phyloP scores from a whole-genome alignment of 495 filamentous ascomycete species.

The Penicillium waksmanii region DNA sequence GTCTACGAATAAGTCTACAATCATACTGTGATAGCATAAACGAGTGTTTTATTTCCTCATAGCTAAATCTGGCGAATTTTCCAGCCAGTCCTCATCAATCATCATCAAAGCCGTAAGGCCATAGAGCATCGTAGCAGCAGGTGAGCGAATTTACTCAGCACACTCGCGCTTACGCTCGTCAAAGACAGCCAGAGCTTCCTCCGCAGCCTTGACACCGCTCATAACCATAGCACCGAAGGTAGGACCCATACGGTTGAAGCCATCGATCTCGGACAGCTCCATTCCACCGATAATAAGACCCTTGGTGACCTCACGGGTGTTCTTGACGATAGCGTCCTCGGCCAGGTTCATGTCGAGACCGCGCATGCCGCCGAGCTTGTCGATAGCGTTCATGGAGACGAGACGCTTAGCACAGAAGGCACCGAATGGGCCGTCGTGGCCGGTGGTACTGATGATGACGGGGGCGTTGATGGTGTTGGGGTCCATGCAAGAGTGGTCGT shows the following conservation, averaged over 20 bases:
- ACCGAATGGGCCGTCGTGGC: constrained; percentile 89
- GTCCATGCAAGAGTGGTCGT: constrained; percentile 93
- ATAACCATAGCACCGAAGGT: constrained; percentile 85
- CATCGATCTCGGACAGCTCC: constrained; percentile 90
- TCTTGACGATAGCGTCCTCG: constrained; percentile 89
- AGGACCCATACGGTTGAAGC: constrained; percentile 82
- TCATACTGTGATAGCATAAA: constrained; percentile 18
- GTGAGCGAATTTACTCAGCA: constrained; percentile 40
- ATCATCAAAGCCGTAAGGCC: constrained; percentile 9
- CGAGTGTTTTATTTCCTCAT: constrained; percentile 29
- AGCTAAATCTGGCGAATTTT: constrained; percentile 9
- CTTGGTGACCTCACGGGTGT: constrained; percentile 81
- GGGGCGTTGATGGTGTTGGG: constrained; percentile 94
- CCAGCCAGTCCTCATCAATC: constrained; percentile 15
- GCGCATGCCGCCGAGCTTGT: constrained; percentile 87
- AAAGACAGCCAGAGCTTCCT: constrained; percentile 78
- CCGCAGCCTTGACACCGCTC: constrained; percentile 83
- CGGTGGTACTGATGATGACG: constrained; percentile 82
- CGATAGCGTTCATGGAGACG: constrained; percentile 77
- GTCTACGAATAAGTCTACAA: not conserved
- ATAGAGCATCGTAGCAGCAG: not conserved
- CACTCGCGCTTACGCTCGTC: constrained; percentile 72
- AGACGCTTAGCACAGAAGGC: constrained; percentile 87
- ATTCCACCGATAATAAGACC: constrained; percentile 91
- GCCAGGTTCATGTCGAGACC: constrained; percentile 88